Evolutionary conservation across 345 rosid genomes (phyloP), one percentile per base, ranked within the genome.

Genomic region (Rhizophora apiculata): DNA sequence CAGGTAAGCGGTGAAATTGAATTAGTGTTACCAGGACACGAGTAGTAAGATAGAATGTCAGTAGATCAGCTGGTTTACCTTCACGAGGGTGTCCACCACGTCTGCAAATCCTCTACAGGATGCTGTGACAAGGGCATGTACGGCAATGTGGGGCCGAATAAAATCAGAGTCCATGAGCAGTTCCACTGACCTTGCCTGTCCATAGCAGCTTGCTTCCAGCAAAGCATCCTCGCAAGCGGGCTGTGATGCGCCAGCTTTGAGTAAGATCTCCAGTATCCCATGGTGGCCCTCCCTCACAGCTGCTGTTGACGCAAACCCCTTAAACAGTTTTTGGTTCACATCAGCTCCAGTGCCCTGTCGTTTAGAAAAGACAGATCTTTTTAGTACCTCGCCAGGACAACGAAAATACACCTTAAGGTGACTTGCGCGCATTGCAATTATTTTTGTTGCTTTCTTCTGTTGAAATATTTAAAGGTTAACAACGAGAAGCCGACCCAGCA

Each of bases 171-270:
- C 85, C 89, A 95, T 85, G 57, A 95, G 96, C 73, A 89, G 79
- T 81, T 85, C 92, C 27, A 85, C 88, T 4, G 79, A 70, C 79
- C 80, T 79, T 21, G 97, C 83, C 58, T 71, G 90, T 55, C 96
- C 98, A 57, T 90, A 89, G 70, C 83, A 86, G 85, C 98, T 83
- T 24, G 98, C 94, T 69, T 85, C 99, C 65, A 89, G 72, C 65
- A 95, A 67, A 69, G 96, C 96, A 80, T 95, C 99, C 85, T 95
- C 99, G 70, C 99, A 95, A 71, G 99, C 92, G 5, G 87, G 88
- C 82, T 90, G 99, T 63, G 89, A 87, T 61, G 96, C 96, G 46
- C 98, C 99, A 0, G 99, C 92, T 76, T 88, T 90, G 30, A 95
- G 80, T 77, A 95, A 82, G 81, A 92, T 86, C 81, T 92, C 89